Base-by-base conservation (phyloP, 495 filamentous ascomycete species). In the Barbatosphaeria neglecta region DNA sequence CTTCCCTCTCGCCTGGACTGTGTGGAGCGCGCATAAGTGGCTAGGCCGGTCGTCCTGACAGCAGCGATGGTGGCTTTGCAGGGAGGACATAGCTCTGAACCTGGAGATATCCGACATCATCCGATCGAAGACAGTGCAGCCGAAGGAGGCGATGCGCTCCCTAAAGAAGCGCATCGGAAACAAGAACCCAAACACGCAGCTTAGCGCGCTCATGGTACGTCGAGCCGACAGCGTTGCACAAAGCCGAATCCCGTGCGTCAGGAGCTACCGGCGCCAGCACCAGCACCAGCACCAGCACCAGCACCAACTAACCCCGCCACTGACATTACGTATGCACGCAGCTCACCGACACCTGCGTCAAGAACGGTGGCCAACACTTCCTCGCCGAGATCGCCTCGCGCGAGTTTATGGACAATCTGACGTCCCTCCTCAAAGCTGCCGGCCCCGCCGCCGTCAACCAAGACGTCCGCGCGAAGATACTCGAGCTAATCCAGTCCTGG, bases 331-430 rank as follows among this genome's bases (percentile, higher is more conserved):
- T 41, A 56, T 46, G 22, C 27, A 3, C 46, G 11, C 46, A 73
- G 70, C 83, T 98, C 49, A 95, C 90, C 24, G 92, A 98, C 69
- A 97, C 92, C 6, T 97, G 92, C 59, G 90, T 97, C 24, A 98
- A 98, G 65, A 98, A 98, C 66, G 92, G 92, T 20, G 92, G 92
- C 38, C 79, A 82, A n/a, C 92, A 98, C 65, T 98, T 98, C 58
- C 78, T 98, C 37, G 73, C 81, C 42, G 92, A 97, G 65, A 90
- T 98, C 48, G 90, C 92, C 13, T 95, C 90, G 2, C 79, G 90
- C 47, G 92, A 98, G 67, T 98, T 97, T 54, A 93, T 98, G 87
- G 92, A 97, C 63, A 96, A 94, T 56, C 65, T 97, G 25, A 85
- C 89, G 9, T 95, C 89, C 16, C 70, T 98, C 6, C 70, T 97